These are phyloP conservation scores for Boletus subparvulus DNA, from an alignment of 768 basidiomycete genomes.

Conservation along the genomic window DNA sequence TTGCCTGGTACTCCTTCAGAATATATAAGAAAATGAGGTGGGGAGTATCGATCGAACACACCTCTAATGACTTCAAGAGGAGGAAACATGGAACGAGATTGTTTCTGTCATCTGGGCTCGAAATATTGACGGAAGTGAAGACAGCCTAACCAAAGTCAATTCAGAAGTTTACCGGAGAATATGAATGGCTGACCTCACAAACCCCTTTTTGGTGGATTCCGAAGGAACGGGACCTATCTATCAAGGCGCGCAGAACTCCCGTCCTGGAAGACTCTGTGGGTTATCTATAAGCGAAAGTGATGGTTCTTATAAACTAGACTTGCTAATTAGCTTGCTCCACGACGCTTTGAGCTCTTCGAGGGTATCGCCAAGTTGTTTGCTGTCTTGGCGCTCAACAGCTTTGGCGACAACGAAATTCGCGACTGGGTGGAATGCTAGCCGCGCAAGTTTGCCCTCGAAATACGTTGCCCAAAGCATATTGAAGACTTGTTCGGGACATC, in stretches of 20 bases:
- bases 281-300: conserved; percentile 2
- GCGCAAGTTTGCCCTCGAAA: conserved; percentile 68
- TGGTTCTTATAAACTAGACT: conserved; percentile 30
- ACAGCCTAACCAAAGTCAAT: conserved; percentile 48
- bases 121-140: conserved; percentile 57
- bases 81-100: conserved; percentile 70
- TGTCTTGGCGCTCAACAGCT: conserved; percentile 63
- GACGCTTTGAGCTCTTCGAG: conserved; percentile 58
- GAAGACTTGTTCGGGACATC: conserved; percentile 63
- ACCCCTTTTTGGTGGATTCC: conserved; percentile 48
- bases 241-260: conserved; percentile 73
- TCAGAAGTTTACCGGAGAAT: neutral
- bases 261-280: conserved; percentile 62
- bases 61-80: conserved; percentile 49
- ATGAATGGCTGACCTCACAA: conserved; percentile 49
- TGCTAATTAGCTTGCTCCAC: conserved; percentile 69
- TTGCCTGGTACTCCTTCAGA: conserved; percentile 24
- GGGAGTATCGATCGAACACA: conserved; percentile 26
- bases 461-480: conserved; percentile 72
- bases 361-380: conserved; percentile 51
- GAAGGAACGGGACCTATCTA: conserved; percentile 63
- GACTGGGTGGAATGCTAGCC: conserved; percentile 82
- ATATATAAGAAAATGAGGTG: conserved; percentile 1
- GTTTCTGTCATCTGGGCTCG: conserved; percentile 45
- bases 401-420: conserved; percentile 93